Evolutionary conservation across 148 eudicot genomes (phyloP).

Genomic region (Chenopodium formosanum): DNA sequence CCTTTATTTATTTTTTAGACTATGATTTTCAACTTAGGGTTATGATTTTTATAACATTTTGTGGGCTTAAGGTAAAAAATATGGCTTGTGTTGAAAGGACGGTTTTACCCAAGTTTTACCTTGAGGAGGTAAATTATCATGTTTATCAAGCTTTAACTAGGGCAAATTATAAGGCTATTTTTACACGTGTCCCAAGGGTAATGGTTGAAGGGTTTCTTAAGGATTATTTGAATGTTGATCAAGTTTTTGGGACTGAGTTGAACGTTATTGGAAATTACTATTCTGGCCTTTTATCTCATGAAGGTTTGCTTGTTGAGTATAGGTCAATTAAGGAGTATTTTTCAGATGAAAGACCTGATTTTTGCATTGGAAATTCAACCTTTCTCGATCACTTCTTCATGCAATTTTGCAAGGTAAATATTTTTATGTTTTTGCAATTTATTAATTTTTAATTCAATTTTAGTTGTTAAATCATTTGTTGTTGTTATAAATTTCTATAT

Average conservation of each 20-base stretch:
- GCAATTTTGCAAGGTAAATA: constrained; percentile 70
- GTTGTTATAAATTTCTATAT: neutral
- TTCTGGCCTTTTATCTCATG: constrained; percentile 50
- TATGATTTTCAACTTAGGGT: constrained; percentile 48
- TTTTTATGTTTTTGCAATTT: neutral
- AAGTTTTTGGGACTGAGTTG: constrained; percentile 73
- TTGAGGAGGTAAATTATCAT: constrained; percentile 62
- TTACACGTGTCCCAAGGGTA: constrained; percentile 76
- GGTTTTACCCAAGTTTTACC: constrained; percentile 85
- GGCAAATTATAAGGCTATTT: constrained; percentile 40
- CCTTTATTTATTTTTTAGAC: constrained; percentile 44
- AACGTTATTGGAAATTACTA: constrained; percentile 47
- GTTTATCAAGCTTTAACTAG: constrained; percentile 49
- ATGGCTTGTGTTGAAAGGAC: constrained; percentile 63
- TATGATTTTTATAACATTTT: constrained; percentile 89
- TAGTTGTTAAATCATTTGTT: neutral
- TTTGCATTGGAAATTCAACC: constrained; percentile 64
- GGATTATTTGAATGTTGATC: constrained; percentile 65
- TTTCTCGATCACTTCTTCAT: constrained; percentile 54
- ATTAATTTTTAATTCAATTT: too few relatives aligned
- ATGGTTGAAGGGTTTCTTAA: constrained; percentile 82
- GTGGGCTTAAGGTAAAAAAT: constrained; percentile 66
- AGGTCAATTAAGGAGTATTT: constrained; percentile 54
- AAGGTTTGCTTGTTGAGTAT: constrained; percentile 49
- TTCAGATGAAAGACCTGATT: constrained; percentile 56